Evolutionary conservation across 1,139 yeast genomes (phyloP), one percentile per base, ranked within the genome.

Genomic region (Saccharomycopsis hybrid): DNA sequence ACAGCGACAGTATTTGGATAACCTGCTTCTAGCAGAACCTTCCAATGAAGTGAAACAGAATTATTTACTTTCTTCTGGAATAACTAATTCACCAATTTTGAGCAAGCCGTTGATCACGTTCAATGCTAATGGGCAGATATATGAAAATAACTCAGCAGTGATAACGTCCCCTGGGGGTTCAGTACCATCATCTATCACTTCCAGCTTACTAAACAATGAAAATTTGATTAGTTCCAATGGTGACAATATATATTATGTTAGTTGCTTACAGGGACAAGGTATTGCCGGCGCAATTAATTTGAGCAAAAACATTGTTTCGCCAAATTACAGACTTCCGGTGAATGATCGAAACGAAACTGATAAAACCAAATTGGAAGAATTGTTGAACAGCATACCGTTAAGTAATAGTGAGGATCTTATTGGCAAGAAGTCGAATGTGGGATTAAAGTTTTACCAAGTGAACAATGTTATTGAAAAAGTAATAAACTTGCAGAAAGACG

Each of bases 141-240:
- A n/a, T 2, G 31, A 37, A 24, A 41, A 38, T 3, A 18, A n/a
- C 7, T 35, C 39, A 18, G 42, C 33, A 8, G 37, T 33, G 9
- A 47, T 53, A 9, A 53, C 53, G 4, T 44, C 50, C 13, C 55
- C 55, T 7, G 55, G 55, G 4, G 55, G 55, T 11, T 51, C 54
- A 2, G 38, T 39, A 9, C 54, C 54, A 11, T 43, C 42, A 9
- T 46, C 51, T 5, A 39, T 53, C 31, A 38, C 54, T 8, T 44
- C 52, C 13, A 46, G 49, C 11, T 47, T 53, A 18, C 33, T 53
- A 4, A 51, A 51, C 40, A 51, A 46, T 25, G 55, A 53, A 25
- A 43, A 42, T 31, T 44, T 53, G 25, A 51, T 49, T 28, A 46
- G 47, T 11, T 35, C 51, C 1, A 48, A 44, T 24, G 53, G 54